Evolutionary conservation across 345 rosid genomes (phyloP).

Genomic region (Rhodamnia argentea): DNA sequence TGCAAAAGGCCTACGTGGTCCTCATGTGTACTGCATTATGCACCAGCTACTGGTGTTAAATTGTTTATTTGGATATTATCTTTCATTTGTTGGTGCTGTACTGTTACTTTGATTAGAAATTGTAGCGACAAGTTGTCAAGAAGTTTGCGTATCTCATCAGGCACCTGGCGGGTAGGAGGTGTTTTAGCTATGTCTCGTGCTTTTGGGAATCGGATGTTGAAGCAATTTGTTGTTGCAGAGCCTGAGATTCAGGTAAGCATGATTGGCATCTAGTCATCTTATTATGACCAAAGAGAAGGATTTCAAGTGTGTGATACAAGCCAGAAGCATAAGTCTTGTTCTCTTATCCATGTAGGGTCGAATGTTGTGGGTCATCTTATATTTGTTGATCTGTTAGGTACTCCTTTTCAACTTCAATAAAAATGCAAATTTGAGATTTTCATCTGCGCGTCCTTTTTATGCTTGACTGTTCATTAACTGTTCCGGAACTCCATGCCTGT

Average conservation of each 20-base stretch:
- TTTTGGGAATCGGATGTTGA: slow-evolving; percentile 97
- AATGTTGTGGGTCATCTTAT: background rate
- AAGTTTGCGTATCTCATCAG: slow-evolving; percentile 25
- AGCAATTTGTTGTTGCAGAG: slow-evolving; percentile 95
- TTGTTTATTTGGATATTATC: background rate
- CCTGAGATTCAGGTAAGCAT: slow-evolving; percentile 90
- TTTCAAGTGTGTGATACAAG: background rate
- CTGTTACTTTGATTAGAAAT: background rate
- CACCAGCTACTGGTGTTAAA: background rate
- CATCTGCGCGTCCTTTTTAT: background rate
- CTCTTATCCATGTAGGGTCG: background rate
- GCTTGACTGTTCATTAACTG: background rate
- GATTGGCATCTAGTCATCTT: background rate
- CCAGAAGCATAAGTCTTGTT: background rate
- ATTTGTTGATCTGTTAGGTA: background rate
- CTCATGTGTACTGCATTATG: background rate
- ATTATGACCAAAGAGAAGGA: background rate
- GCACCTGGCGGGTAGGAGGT: slow-evolving; percentile 99
- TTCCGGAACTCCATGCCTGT: background rate
- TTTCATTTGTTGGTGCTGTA: background rate
- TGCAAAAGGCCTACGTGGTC: background rate
- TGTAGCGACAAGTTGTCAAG: background rate
- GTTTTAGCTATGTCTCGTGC: slow-evolving; percentile 99
- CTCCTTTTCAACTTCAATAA: background rate
- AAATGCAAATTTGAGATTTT: background rate